Evolutionary conservation across 768 basidiomycete species (phyloP), one percentile per base, ranked within the genome.

Genomic region (Lepiota brunneoincarnata): DNA sequence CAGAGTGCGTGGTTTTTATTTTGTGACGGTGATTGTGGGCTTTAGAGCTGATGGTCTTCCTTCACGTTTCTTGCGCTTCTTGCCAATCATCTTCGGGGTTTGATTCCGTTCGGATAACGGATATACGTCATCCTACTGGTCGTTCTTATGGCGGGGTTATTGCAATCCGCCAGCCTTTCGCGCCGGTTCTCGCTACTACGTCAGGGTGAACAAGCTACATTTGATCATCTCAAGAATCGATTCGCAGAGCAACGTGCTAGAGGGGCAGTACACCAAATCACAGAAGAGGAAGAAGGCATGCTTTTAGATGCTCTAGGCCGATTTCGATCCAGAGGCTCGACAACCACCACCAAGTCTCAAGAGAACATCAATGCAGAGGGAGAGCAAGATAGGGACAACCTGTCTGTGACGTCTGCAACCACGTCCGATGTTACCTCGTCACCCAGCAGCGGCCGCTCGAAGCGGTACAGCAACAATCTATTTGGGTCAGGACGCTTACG

Each of bases 271-370:
- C 79, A 86, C 61, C 83, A 83, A 51, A 81, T 93, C 46, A 79
- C 87, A 49, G 88, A 91, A 69, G 87, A 85, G 63, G 91, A 93
- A 66, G 88, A 91, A 71, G 86, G 87, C 53, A 90, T 93, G 84
- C 76, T 93, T 56, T 70, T 93, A 56, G 84, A 88, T 71, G 85
- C 84, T 12, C 73, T 93, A 53, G 82, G 81, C 49, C 69, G 70
- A 34, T 64, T 78, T 47, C 73, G 77, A 43, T 66, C 71, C 47
- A 69, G 68, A 51, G 63, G 65, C 36, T 58, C 68, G 44, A 56
- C 58, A 65, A 26, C 57, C 66, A 14, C 67, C 66, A 51, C 64
- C 60, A 31, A 2, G 44, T 75, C 75, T 23, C 70, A 72, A 49
- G 74, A 74, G 51, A 72, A 67, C 38, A 54, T 65, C 49, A 34